Evolutionary conservation across 1,284 basidiomycete species (phyloP), one percentile per base, ranked within the genome.

Genomic region (Heterobasidion irregulare): DNA sequence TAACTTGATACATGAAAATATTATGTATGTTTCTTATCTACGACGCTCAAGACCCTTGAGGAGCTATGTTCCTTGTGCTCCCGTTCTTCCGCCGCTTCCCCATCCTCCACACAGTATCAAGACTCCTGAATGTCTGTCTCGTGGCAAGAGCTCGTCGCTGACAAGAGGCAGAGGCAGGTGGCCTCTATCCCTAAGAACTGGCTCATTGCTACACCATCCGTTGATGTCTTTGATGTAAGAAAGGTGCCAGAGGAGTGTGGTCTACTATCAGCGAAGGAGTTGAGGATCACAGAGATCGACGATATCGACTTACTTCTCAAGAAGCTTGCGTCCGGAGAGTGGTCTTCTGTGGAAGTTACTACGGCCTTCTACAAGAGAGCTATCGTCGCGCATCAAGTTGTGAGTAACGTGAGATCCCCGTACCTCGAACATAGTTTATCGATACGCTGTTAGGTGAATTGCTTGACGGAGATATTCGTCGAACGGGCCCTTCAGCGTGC

Each of bases 291-390:
- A 5, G 73, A 79, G 54, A 75, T 75, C 8, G 71, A 70, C 32
- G 70, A 81, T 53, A 73, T 84, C 8, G 70, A 71, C 12, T 63
- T 65, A 18, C 68, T 90, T 1, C 68, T 82, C 59, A 56, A 66
- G 50, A 75, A 78, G 52, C 66, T 89, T 6, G 74, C 75, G 13
- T 66, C 61, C 2, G 75, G 75, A 7, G 63, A 72, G 33, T 87
- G 82, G 80, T 77, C 82, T 2, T 76, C 85, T 8, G 73, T 84
- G 1, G 79, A 83, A 53, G 87, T 90, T 36, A 83, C 84, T 0
- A 83, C 77, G 4, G 86, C 90, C 0, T 92, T 87, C 67, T 83
- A 82, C 66, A 92, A 93, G 71, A 76, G 90, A 18, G 87, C 91
- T 0, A 76, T 89, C 50, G 70, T 93, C 52, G 90, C 92, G 0